These are phyloP conservation scores for Rhodotorula sp. DNA, from an alignment of 1,284 basidiomycete species.

Conservation along the genomic window DNA sequence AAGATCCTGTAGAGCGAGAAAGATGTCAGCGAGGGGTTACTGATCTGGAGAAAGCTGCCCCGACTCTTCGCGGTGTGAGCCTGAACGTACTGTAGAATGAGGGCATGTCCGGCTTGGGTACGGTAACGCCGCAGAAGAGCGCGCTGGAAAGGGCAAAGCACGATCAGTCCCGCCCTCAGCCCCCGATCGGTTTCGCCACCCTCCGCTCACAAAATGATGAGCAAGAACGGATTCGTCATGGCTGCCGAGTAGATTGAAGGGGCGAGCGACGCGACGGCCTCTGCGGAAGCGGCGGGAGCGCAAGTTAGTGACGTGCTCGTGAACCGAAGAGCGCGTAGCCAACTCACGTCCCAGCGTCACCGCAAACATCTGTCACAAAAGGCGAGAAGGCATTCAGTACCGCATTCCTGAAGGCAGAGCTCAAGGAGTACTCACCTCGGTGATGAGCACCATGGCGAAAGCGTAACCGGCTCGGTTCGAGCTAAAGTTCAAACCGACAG, in stretches of 20 bases:
- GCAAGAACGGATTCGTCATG: slow-evolving; percentile 71
- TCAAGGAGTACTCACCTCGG: slow-evolving; percentile 51
- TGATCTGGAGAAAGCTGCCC: no score
- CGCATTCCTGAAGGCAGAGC: neutral
- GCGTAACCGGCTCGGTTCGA: slow-evolving; percentile 65
- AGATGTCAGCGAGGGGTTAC: no score
- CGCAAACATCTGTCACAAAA: neutral
- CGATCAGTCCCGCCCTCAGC: neutral
- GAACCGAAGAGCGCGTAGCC: no score
- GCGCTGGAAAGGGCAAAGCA: slow-evolving; percentile 2
- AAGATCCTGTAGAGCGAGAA: no score
- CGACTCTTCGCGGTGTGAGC: no score
- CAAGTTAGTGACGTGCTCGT: neutral
- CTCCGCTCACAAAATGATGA: slow-evolving; percentile 43
- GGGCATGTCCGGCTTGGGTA: slow-evolving; percentile 56
- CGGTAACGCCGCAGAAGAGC: slow-evolving; percentile 43
- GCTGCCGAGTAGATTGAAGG: slow-evolving; percentile 68
- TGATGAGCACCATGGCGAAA: slow-evolving; percentile 66
- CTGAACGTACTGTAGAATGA: slow-evolving; percentile 63
- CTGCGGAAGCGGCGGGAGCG: neutral
- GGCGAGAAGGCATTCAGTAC: neutral
- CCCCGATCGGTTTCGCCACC: no score
- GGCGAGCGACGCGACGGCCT: slow-evolving; percentile 68
- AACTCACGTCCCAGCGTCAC: slow-evolving; percentile 3
- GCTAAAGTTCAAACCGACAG: slow-evolving; percentile 60